These are phyloP conservation scores for Sporothrix dimorphospora DNA, from an alignment of 2,329 filamentous ascomycete species.

Conservation along the genomic window DNA sequence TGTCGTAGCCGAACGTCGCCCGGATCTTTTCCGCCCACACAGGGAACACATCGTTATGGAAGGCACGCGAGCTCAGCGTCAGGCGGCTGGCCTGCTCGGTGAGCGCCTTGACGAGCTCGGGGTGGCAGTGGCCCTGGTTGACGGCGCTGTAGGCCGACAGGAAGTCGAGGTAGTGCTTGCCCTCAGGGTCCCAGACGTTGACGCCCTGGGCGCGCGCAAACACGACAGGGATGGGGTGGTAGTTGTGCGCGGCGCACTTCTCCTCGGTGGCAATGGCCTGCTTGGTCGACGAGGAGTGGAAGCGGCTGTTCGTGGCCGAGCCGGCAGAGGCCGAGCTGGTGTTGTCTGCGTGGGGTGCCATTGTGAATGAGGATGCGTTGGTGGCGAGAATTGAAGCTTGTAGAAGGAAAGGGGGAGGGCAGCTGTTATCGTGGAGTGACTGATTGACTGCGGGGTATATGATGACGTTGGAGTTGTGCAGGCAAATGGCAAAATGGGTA, in stretches of 20 bases:
- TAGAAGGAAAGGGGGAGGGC: too few species aligned
- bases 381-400: not conserved
- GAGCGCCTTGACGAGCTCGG: slow-evolving; percentile 88
- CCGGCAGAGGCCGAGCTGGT: slow-evolving; percentile 46
- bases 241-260: slow-evolving; percentile 93
- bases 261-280: slow-evolving; percentile 80
- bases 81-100: slow-evolving; percentile 86
- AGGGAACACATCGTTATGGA: slow-evolving; percentile 98
- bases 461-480: not conserved
- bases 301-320: slow-evolving; percentile 46
- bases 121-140: slow-evolving; percentile 98
- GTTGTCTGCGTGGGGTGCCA: slow-evolving; percentile 61
- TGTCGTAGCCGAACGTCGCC: slow-evolving; percentile 88
- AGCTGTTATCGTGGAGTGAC: not conserved
- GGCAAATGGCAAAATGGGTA: slow-evolving; percentile 13
- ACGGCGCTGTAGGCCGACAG: slow-evolving; percentile 97
- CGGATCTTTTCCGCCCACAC: slow-evolving; percentile 93
- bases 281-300: slow-evolving; percentile 77
- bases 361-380: slow-evolving; percentile 39
- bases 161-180: slow-evolving; percentile 94
- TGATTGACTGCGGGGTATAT: slow-evolving; percentile 10
- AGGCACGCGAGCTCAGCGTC: slow-evolving; percentile 90
- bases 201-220: slow-evolving; percentile 84
- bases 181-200: slow-evolving; percentile 96
- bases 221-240: slow-evolving; percentile 94